Conservation (phyloP, 139 green algal genomes). For the Deuterostichococcus epilithicus region DNA sequence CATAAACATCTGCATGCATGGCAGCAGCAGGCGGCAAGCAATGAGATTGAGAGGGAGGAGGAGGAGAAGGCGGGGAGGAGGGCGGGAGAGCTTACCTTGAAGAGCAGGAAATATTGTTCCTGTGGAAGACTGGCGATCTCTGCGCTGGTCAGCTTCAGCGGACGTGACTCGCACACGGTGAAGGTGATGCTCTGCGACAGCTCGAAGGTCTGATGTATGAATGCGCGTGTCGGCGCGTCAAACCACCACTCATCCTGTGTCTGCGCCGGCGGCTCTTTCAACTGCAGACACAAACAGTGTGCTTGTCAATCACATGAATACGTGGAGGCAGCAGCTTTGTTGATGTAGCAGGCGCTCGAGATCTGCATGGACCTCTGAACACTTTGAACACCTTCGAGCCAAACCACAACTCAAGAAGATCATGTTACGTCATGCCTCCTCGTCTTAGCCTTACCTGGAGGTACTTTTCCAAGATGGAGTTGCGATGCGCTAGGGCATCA, state of each 20-base stretch:
- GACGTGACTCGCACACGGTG: background rate
- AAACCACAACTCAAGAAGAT: too few relatives aligned
- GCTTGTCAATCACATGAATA: too few relatives aligned
- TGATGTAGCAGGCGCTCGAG: too few relatives aligned
- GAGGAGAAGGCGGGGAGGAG: too few relatives aligned
- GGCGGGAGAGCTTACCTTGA: background rate
- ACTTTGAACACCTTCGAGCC: too few relatives aligned
- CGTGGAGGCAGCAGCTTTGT: too few relatives aligned
- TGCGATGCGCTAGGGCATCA: background rate
- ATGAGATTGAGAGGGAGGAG: too few relatives aligned
- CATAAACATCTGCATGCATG: background rate
- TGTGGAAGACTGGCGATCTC: background rate
- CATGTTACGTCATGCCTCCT: too few relatives aligned
- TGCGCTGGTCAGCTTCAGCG: background rate
- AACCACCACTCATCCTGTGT: background rate
- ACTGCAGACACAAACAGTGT: too few relatives aligned
- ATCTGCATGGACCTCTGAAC: too few relatives aligned
- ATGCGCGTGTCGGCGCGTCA: background rate
- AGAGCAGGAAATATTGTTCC: background rate
- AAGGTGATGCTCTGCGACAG: background rate
- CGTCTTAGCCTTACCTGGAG: too few relatives aligned
- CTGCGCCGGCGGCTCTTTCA: background rate
- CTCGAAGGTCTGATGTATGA: background rate
- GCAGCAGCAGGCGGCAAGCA: too few relatives aligned
- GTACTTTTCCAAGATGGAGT: background rate